phyloP scores from a whole-genome alignment of 768 basidiomycete genomes.

The Termitomyces sp. region DNA sequence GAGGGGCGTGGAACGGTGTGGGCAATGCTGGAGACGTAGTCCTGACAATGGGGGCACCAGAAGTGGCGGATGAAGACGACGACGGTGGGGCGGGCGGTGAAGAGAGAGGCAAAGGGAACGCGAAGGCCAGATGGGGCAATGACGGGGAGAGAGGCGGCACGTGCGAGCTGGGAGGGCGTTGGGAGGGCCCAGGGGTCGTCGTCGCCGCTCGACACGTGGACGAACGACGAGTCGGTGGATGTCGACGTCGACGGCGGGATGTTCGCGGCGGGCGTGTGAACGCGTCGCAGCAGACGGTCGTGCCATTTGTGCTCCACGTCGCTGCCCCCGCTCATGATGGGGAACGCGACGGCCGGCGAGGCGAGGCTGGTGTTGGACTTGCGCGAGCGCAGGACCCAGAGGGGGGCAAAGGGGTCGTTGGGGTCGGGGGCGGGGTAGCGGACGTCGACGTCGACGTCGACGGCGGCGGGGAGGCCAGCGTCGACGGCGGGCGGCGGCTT shows the following conservation, averaged over 20 bases:
- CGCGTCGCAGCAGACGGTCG: background rate
- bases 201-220: conserved; percentile 21
- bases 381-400: conserved; percentile 61
- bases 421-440: conserved; percentile 69
- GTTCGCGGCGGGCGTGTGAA: background rate
- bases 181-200: conserved; percentile 37
- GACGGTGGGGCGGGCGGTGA: conserved; percentile 51
- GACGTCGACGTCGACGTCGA: conserved; percentile 17
- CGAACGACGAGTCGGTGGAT: conserved; percentile 17
- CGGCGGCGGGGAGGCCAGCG: conserved; percentile 33
- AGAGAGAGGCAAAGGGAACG: conserved; percentile 67
- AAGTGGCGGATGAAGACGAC: conserved; percentile 89
- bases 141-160: conserved; percentile 61
- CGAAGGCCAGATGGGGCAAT: conserved; percentile 65
- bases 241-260: background rate
- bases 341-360: background rate
- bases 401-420: conserved; percentile 65
- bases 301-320: conserved; percentile 3
- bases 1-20: conserved; percentile 38
- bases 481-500: conserved; percentile 56
- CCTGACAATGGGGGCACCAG: conserved; percentile 85
- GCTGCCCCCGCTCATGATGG: background rate
- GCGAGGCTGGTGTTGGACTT: conserved; percentile 40
- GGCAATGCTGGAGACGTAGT: conserved; percentile 72
- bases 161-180: conserved; percentile 50